phyloP scores from a whole-genome alignment of 2,329 filamentous ascomycete genomes.

The Colletotrichum sp. region DNA sequence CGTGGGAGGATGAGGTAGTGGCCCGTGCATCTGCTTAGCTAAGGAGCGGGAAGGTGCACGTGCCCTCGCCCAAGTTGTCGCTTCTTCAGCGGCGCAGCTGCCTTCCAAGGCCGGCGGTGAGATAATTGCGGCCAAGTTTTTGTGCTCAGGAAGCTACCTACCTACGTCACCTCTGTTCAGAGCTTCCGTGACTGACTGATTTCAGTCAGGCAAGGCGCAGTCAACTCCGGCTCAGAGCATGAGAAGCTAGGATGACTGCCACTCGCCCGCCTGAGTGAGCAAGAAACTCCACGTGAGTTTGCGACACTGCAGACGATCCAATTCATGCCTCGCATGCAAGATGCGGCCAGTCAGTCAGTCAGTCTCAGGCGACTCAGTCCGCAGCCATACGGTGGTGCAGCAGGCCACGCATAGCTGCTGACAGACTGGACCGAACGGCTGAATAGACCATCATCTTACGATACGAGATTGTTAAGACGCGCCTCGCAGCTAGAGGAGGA shows the following conservation, averaged over 20 bases:
- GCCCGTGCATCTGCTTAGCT: background rate
- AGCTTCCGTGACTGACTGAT: background rate
- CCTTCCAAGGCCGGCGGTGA: background rate
- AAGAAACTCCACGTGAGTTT: background rate
- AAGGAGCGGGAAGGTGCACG: background rate
- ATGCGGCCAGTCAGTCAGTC: background rate
- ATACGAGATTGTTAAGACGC: background rate
- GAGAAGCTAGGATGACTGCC: background rate
- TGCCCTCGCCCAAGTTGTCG: background rate
- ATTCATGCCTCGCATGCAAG: background rate
- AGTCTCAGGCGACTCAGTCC: background rate
- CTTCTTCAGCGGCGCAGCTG: background rate
- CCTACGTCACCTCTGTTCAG: background rate
- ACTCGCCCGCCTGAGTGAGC: background rate
- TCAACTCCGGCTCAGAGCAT: background rate
- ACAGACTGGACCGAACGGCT: background rate
- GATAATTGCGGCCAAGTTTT: background rate
- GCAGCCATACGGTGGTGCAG: background rate
- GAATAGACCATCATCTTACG: background rate
- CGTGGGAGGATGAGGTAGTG: too few species aligned
- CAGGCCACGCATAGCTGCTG: background rate
- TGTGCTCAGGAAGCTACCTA: background rate
- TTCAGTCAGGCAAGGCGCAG: background rate
- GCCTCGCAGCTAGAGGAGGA: background rate
- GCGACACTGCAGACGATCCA: background rate